Evolutionary conservation across 2,329 filamentous ascomycete species (phyloP), one percentile per base, ranked within the genome.

Genomic region (Clonostachys chloroleuca): DNA sequence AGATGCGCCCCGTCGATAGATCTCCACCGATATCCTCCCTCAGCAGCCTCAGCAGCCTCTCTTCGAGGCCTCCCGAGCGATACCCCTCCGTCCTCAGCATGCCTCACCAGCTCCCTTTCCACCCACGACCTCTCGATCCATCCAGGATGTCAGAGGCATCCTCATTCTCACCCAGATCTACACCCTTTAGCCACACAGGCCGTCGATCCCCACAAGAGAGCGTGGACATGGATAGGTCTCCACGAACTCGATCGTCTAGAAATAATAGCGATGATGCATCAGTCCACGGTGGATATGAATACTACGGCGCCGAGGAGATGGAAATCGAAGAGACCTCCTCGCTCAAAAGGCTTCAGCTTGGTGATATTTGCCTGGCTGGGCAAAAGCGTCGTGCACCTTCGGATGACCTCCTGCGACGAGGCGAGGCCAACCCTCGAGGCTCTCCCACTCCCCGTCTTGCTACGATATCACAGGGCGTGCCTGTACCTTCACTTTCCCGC

Each of bases 361-460:
- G 80, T 42, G 77, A 76, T 43, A 56, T 49, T 8, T 30, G 24
- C 24, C 24, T 30, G 24, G 40, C 56, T 9, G 75, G 77, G 7
- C 73, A 73, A 50, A 83, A 83, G 62, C 72, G 79, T 42, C 69
- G 78, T 37, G 78, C 78, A 3, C 74, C 71, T 0, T 64, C 67
- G 4, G 75, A 76, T 12, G 76, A 80, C 30, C 55, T 70, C 48
- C 54, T 72, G 40, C 71, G 76, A 48, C 73, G 77, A 45, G 72
- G 75, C 12, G 76, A 80, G 8, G 59, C 68, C 7, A 61, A 63
- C 9, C 69, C 72, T 4, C 72, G 78, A n/a, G 70, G 72, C 6
- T 81, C 78, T 3, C 78, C 79, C 1, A 73, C 73, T 2, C 71
- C 76, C 13, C 68, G 78, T 7, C 65, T 81, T 6, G 65, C 69